Percentiles rank a stretch among this genome's conserved stretches.
Conservation (phyloP, 805 yeast genomes). For the Ogataea minuta region DNA sequence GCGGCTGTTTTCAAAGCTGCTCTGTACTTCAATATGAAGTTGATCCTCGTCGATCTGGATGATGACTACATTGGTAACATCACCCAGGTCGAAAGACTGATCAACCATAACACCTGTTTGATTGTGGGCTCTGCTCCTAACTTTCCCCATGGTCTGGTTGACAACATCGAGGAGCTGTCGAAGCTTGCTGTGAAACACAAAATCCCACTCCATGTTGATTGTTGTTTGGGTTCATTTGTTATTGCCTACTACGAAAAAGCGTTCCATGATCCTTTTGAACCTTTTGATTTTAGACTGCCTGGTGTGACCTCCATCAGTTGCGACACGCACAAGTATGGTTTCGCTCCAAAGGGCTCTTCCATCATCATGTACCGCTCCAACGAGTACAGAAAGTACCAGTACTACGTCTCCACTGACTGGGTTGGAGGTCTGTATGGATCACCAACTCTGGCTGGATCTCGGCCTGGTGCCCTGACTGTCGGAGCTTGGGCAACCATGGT, state of each 20-base stretch:
- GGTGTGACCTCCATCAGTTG: conserved; percentile 99
- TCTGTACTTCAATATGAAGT: conserved; percentile 80
- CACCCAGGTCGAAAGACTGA: conserved; percentile 55
- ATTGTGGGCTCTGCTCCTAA: conserved; percentile 95
- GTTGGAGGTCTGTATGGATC: conserved; percentile 94
- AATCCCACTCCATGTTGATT: conserved; percentile 94
- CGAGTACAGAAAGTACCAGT: conserved; percentile 73
- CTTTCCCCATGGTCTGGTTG: conserved; percentile 94
- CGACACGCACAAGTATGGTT: conserved; percentile 98
- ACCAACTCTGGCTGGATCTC: conserved; percentile 93
- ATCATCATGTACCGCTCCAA: conserved; percentile 81
- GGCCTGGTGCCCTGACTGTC: conserved; percentile 97
- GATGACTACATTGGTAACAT: conserved; percentile 66
- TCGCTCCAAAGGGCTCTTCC: conserved; percentile 96
- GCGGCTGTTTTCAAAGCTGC: conserved; percentile 96
- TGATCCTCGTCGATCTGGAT: conserved; percentile 78
- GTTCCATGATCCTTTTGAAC: conserved; percentile 36
- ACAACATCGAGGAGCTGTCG: conserved; percentile 76
- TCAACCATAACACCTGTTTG: conserved; percentile 77
- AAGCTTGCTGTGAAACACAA: conserved; percentile 57
- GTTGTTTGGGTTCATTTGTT: conserved; percentile 91
- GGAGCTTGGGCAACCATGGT: conserved; percentile 97
- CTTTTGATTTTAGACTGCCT: conserved; percentile 81
- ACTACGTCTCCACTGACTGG: conserved; percentile 83
- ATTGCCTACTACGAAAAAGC: conserved; percentile 74